Percentiles rank a stretch among this genome's conserved stretches.
These are phyloP conservation scores for Gamsiella multidivaricata DNA, from an alignment of 192 early-diverging fungal genomes.

Conservation along the genomic window DNA sequence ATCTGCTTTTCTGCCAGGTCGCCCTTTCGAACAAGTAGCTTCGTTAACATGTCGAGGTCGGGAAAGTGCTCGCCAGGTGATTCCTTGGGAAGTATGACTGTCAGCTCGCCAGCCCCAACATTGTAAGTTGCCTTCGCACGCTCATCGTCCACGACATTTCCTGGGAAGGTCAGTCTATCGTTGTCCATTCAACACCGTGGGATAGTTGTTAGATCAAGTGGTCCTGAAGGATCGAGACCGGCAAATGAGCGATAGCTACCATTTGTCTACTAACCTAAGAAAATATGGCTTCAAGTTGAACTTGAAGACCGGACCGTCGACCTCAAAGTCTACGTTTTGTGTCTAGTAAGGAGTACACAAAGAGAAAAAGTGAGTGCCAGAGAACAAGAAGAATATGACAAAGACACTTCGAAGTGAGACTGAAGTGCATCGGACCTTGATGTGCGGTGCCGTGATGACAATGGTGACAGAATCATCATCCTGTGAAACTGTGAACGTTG, in stretches of 20 bases:
- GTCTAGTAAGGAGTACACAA: slow-evolving; percentile 65
- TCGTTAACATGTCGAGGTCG: slow-evolving; percentile 91
- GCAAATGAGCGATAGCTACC: no score
- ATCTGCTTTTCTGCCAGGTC: slow-evolving; percentile 48
- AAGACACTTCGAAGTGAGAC: background rate
- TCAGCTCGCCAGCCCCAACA: slow-evolving; percentile 78
- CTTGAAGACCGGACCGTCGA: slow-evolving; percentile 85
- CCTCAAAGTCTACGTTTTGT: slow-evolving; percentile 87
- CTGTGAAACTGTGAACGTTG: slow-evolving; percentile 82
- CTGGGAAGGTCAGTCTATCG: slow-evolving; percentile 80
- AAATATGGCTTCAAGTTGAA: slow-evolving; percentile 95
- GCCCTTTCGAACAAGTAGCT: slow-evolving; percentile 74
- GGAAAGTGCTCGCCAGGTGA: slow-evolving; percentile 81
- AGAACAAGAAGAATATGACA: no score
- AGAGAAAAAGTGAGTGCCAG: background rate
- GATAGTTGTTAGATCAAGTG: no score
- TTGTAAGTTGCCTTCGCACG: slow-evolving; percentile 83
- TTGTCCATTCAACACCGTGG: background rate
- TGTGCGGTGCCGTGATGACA: slow-evolving; percentile 82
- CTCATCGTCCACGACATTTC: slow-evolving; percentile 87
- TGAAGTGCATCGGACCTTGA: slow-evolving; percentile 59
- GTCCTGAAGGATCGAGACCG: no score
- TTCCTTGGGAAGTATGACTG: slow-evolving; percentile 82
- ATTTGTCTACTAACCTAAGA: slow-evolving; percentile 77
- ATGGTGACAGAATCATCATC: slow-evolving; percentile 81